Percentiles rank a stretch among this genome's conserved stretches.
phyloP scores from a whole-genome alignment of 2,329 filamentous ascomycete species.

The Didymella pinodella region DNA sequence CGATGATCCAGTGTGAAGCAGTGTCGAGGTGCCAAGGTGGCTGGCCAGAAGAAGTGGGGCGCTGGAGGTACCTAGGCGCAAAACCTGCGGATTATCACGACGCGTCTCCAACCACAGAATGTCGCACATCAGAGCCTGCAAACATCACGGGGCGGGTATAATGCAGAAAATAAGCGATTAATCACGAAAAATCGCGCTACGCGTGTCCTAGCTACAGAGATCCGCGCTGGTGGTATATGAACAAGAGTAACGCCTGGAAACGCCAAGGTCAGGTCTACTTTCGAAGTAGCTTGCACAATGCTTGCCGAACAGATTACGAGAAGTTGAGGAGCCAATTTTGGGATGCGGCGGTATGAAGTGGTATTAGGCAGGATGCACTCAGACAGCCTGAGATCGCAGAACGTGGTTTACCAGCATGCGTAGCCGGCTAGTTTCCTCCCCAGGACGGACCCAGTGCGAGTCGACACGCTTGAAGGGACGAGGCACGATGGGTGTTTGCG shows the following conservation, averaged over 20 bases:
- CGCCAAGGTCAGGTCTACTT: slow-evolving; percentile 18
- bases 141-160: neutral
- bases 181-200: slow-evolving; percentile 13
- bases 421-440: slow-evolving; percentile 28
- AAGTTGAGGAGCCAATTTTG: neutral
- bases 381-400: slow-evolving; percentile 17
- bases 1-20: neutral
- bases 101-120: neutral
- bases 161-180: neutral
- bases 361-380: neutral
- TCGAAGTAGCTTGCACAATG: slow-evolving; percentile 5
- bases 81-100: neutral
- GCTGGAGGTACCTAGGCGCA: neutral
- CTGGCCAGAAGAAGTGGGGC: slow-evolving; percentile 2
- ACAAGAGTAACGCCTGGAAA: slow-evolving; percentile 8
- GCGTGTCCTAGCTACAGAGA: slow-evolving; percentile 16
- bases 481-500: slow-evolving; percentile 20
- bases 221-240: slow-evolving; percentile 19
- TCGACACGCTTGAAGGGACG: slow-evolving; percentile 28
- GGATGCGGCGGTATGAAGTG: neutral
- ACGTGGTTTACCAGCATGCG: slow-evolving; percentile 17
- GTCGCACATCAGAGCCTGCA: neutral
- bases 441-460: slow-evolving; percentile 29
- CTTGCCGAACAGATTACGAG: neutral
- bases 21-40: neutral